phyloP scores from a whole-genome alignment of 257 asterid species.

The Linaria vulgaris region DNA sequence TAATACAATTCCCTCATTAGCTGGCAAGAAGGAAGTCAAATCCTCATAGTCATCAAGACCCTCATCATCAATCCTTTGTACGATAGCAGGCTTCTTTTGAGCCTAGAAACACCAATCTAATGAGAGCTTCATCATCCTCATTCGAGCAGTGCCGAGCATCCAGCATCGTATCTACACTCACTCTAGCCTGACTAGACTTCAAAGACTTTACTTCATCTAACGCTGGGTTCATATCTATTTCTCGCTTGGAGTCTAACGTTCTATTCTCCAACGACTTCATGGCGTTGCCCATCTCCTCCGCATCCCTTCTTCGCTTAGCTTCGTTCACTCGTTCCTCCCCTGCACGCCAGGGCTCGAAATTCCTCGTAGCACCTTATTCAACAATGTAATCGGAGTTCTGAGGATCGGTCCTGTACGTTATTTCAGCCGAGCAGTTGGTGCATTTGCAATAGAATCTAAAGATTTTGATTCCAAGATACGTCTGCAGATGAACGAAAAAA shows the following conservation, averaged over 20 bases:
- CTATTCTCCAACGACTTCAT: slow-evolving; percentile 91
- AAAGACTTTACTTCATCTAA: slow-evolving; percentile 87
- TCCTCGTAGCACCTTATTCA: slow-evolving; percentile 77
- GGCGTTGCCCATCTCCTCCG: slow-evolving; percentile 94
- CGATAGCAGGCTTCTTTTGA: slow-evolving; percentile 27
- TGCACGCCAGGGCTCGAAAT: slow-evolving; percentile 87
- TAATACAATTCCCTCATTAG: slow-evolving; percentile 12
- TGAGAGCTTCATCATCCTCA: slow-evolving; percentile 56
- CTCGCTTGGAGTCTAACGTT: slow-evolving; percentile 75
- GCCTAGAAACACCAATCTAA: slow-evolving; percentile 47
- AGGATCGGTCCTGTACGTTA: slow-evolving; percentile 81
- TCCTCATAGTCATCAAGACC: slow-evolving; percentile 35
- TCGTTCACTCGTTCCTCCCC: slow-evolving; percentile 84
- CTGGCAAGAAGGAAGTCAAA: slow-evolving; percentile 15
- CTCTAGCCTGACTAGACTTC: slow-evolving; percentile 90
- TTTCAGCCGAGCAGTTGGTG: slow-evolving; percentile 80
- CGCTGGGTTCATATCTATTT: slow-evolving; percentile 84
- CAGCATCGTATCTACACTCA: slow-evolving; percentile 86
- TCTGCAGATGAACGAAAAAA: slow-evolving; percentile 46
- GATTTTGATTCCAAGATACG: slow-evolving; percentile 77
- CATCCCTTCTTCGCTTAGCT: slow-evolving; percentile 51
- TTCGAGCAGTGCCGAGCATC: slow-evolving; percentile 61
- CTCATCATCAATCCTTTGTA: slow-evolving; percentile 44
- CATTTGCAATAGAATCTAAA: slow-evolving; percentile 81
- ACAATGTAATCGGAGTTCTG: slow-evolving; percentile 78